phyloP scores from a whole-genome alignment of 345 rosid species.

The Cardamine resedifolia region DNA sequence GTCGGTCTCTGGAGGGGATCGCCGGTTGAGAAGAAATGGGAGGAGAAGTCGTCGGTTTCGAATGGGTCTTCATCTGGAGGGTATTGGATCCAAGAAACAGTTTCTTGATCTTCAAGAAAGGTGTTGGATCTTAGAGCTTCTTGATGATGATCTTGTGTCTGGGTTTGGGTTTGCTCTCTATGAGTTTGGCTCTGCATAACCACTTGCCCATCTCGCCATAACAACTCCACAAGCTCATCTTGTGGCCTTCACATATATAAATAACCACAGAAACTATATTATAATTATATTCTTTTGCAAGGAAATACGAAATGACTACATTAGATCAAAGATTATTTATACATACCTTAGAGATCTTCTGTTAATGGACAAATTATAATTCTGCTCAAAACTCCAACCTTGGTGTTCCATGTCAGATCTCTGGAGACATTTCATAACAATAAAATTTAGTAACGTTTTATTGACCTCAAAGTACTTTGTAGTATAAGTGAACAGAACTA shows the following conservation, averaged over 20 bases:
- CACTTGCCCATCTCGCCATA: slow-evolving; percentile 69
- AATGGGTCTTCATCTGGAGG: slow-evolving; percentile 59
- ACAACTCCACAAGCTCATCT: slow-evolving; percentile 62
- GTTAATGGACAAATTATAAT: slow-evolving; percentile 40
- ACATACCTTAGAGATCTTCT: slow-evolving; percentile 48
- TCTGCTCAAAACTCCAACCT: slow-evolving; percentile 60
- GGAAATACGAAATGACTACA: background rate
- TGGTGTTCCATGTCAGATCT: slow-evolving; percentile 59
- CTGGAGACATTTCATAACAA: slow-evolving; percentile 18
- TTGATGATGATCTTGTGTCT: slow-evolving; percentile 11
- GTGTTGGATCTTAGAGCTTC: slow-evolving; percentile 20
- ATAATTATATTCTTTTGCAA: background rate
- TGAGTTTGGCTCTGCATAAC: slow-evolving; percentile 61
- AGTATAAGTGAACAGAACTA: slow-evolving; percentile 5
- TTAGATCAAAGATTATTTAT: background rate
- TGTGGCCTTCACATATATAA: slow-evolving; percentile 45
- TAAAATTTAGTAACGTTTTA: background rate
- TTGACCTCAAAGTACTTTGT: background rate
- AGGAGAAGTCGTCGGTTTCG: slow-evolving; percentile 54
- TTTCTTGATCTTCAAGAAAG: slow-evolving; percentile 54
- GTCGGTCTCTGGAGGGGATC: slow-evolving; percentile 18
- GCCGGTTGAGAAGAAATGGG: slow-evolving; percentile 42
- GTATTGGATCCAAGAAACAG: slow-evolving; percentile 63
- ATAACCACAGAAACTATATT: slow-evolving; percentile 1
- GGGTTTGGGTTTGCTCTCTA: slow-evolving; percentile 33